Conservation (phyloP, 108 stramenopile genomes). For the Cyclotella sp. region DNA sequence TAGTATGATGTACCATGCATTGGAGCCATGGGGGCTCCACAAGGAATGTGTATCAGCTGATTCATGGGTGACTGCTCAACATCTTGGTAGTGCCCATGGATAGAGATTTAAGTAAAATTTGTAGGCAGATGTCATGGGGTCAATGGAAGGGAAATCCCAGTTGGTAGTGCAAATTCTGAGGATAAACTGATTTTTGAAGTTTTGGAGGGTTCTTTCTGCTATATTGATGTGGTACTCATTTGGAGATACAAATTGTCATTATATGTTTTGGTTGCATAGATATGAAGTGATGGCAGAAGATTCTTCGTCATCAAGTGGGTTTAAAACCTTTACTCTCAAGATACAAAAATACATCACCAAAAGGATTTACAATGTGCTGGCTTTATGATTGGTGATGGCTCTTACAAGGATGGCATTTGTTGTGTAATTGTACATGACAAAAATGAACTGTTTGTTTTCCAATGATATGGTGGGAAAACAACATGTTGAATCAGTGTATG, state of each 20-base stretch:
- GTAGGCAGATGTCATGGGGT: too few relatives aligned
- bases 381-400: slow-evolving; percentile 12
- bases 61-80: too few relatives aligned
- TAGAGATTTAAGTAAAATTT: too few relatives aligned
- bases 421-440: slow-evolving; percentile 57
- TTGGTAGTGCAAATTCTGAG: too few relatives aligned
- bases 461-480: slow-evolving; percentile 35
- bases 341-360: slow-evolving; percentile 8
- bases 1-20: too few relatives aligned
- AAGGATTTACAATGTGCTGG: slow-evolving; percentile 5
- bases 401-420: slow-evolving; percentile 40
- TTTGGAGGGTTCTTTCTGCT: slow-evolving; percentile 45
- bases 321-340: slow-evolving; percentile 22
- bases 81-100: too few relatives aligned
- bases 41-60: too few relatives aligned
- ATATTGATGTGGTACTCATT: slow-evolving; percentile 26
- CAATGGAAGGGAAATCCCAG: too few relatives aligned
- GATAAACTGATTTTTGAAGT: slow-evolving; percentile 39
- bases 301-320: slow-evolving; percentile 34
- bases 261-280: neutral
- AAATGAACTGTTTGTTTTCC: slow-evolving; percentile 34
- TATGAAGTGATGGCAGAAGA: slow-evolving; percentile 11
- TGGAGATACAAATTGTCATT: slow-evolving; percentile 37
- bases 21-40: too few relatives aligned
- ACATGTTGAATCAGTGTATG: slow-evolving; percentile 43